These are phyloP conservation scores for Coemansia aciculifera DNA, from an alignment of 192 early-diverging fungal species.

Conservation along the genomic window DNA sequence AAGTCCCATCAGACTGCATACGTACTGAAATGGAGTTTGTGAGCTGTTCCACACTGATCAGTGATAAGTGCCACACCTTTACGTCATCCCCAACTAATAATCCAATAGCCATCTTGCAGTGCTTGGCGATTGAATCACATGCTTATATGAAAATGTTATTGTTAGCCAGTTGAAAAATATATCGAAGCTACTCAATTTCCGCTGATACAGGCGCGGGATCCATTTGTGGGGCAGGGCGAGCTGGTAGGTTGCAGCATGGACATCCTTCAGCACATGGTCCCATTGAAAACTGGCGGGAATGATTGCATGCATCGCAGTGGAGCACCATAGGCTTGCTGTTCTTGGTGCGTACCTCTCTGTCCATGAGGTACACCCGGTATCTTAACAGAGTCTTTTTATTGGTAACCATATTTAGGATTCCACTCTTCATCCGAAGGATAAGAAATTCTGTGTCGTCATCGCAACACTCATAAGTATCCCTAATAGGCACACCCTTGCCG, in stretches of 20 bases:
- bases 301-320: background rate
- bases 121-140: too few species aligned
- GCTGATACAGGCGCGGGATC: background rate
- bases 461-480: background rate
- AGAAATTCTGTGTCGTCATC: constrained; percentile 1
- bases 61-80: too few species aligned
- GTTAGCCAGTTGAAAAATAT: too few species aligned
- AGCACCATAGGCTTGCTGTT: background rate
- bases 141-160: too few species aligned
- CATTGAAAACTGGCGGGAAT: background rate
- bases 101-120: too few species aligned
- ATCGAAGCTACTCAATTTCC: background rate
- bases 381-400: background rate
- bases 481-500: background rate
- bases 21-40: too few species aligned
- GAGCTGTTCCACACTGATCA: too few species aligned
- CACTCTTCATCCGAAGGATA: background rate
- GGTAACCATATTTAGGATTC: background rate
- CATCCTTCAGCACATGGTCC: background rate
- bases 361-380: background rate
- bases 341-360: background rate
- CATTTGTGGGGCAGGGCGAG: background rate
- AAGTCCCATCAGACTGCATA: too few species aligned
- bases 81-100: too few species aligned
- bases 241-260: background rate